Evolutionary conservation across 441 rosid genomes (phyloP), one percentile per base, ranked within the genome.

Genomic region (Flueggea neowawraea): DNA sequence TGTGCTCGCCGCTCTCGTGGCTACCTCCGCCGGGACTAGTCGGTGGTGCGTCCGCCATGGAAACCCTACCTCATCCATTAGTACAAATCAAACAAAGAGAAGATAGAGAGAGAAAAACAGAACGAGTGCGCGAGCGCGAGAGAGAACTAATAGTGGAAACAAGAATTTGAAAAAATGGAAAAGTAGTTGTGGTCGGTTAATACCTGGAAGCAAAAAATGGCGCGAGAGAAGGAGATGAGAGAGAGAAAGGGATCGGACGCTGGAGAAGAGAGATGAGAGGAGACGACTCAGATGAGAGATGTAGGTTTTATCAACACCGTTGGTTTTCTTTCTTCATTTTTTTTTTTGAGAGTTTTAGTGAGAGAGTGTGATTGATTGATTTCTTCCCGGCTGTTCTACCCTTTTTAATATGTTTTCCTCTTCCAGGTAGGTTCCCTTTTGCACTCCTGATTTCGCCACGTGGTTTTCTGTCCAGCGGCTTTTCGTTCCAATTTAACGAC

Each of bases 161-260:
- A 53, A 6, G 51, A 10, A 31, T 45, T 43, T 22, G 16, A 31
- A 12, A 16, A 31, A 16, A 39, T 45, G 69, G 2, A 16, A 22
- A 22, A 22, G 28, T 22, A 22, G 28, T 2, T 22, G 28, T 14
- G n/a, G 33, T 11, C 12, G 41, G 13, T 16, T 11, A 14, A 0
- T 48, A 36, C 51, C 47, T 48, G 17, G 10, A 50, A 22, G 22
- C 28, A 36, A 6, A 48, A 57, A 84, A 74, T 52, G 80, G 96
- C 95, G 92, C 88, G 89, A 83, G 94, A 31, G 79, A 67, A 65
- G 68, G 64, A 41, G 67, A 12, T 36, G 39, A 3, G 77, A 77
- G 73, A 73, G 74, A 63, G 72, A 69, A 71, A 71, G 72, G 74
- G 79, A 90, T 94, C 97, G 94, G 90, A 94, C 98, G 98, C 95